Conservation (phyloP, 495 filamentous ascomycete species). For the Xylaria grammica region DNA sequence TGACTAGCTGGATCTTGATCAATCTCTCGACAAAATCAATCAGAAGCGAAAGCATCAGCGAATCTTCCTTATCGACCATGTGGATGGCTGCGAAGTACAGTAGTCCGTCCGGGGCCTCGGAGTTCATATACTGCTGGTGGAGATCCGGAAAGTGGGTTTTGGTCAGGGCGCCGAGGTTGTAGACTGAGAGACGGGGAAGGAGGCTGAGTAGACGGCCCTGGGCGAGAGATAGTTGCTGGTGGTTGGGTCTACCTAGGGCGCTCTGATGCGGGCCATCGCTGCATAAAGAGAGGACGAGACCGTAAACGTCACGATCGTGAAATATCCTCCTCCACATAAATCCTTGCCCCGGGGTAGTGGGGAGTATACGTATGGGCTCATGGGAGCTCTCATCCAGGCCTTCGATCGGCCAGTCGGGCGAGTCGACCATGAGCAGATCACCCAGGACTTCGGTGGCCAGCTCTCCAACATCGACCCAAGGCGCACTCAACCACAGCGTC, state of each 20-base stretch:
- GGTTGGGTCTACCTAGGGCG: constrained; percentile 47
- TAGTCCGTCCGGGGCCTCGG: constrained; percentile 57
- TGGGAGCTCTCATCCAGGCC: constrained; percentile 31
- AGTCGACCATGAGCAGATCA: constrained; percentile 72
- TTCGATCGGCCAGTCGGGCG: constrained; percentile 55
- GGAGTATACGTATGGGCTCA: constrained; percentile 44
- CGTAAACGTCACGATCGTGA: constrained; percentile 68
- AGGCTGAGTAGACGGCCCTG: constrained; percentile 78
- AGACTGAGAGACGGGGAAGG: constrained; percentile 66
- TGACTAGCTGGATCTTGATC: constrained; percentile 58
- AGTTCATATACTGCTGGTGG: constrained; percentile 55
- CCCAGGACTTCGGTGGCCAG: constrained; percentile 69
- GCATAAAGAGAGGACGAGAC: constrained; percentile 65
- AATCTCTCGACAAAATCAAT: constrained; percentile 77
- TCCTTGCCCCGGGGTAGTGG: constrained; percentile 61
- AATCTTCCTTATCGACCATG: constrained; percentile 77
- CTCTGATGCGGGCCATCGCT: constrained; percentile 50
- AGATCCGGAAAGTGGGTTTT: constrained; percentile 64
- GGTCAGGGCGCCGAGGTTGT: constrained; percentile 68
- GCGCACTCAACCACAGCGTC: constrained; percentile 72
- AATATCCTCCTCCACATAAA: constrained; percentile 77
- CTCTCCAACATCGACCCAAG: constrained; percentile 74
- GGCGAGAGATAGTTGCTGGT: constrained; percentile 72
- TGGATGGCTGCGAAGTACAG: constrained; percentile 74
- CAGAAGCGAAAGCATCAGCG: constrained; percentile 79